These are phyloP conservation scores for Clonostachys rosea DNA, from an alignment of 2,329 filamentous ascomycete genomes.

Conservation along the genomic window DNA sequence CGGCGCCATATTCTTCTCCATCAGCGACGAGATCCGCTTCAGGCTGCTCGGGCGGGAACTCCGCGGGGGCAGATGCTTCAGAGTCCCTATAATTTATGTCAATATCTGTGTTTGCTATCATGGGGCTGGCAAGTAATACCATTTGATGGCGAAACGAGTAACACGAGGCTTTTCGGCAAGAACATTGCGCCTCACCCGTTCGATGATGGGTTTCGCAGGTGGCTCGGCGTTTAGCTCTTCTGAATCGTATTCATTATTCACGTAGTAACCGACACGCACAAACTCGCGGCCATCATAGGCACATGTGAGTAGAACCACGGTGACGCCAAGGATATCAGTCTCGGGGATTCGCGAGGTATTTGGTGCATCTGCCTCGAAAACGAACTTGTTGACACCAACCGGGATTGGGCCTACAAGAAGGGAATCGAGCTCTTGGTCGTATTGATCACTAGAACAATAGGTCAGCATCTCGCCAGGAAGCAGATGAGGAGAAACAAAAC, in stretches of 20 bases:
- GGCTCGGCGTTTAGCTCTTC: constrained; percentile 87
- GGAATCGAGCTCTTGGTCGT: constrained; percentile 97
- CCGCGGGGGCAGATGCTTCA: constrained; percentile 92
- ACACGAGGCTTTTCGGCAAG: constrained; percentile 96
- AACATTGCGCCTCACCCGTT: constrained; percentile 88
- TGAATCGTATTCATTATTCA: constrained; percentile 98
- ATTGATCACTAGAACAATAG: constrained; percentile 65
- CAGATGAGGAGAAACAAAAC: constrained; percentile 49
- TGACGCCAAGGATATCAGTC: constrained; percentile 93
- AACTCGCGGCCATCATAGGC: constrained; percentile 96
- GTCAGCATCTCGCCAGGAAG: constrained; percentile 1
- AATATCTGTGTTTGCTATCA: neutral
- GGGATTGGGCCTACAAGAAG: constrained; percentile 97
- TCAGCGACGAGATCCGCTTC: constrained; percentile 86
- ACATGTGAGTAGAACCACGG: constrained; percentile 92
- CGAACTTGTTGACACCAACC: constrained; percentile 96
- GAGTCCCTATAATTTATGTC: constrained; percentile 68
- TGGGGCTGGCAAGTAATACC: constrained; percentile 51
- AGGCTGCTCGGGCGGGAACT: constrained; percentile 96
- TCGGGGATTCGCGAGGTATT: constrained; percentile 88
- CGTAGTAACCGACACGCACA: constrained; percentile 97
- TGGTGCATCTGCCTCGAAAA: constrained; percentile 93
- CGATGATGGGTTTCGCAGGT: constrained; percentile 85
- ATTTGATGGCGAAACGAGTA: constrained; percentile 97
- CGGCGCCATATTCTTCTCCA: constrained; percentile 85